Evolutionary conservation across 176 grass and related monocot species (phyloP).

Genomic region (Paspalum notatum): DNA sequence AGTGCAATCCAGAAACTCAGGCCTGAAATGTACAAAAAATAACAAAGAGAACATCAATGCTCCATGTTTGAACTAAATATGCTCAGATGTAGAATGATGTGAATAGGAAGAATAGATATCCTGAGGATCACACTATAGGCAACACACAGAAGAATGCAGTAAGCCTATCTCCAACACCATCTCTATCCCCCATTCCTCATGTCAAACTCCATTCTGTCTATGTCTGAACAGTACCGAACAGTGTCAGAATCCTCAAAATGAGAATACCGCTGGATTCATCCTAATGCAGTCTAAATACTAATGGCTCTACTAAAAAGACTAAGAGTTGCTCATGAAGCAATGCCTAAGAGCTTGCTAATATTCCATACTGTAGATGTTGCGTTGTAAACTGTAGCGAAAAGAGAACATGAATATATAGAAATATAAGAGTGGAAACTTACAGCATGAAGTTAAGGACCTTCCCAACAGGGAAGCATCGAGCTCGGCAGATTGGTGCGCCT

Average conservation of each 20-base stretch:
- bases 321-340: not conserved
- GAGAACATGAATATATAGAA: not conserved
- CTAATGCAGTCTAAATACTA: slow-evolving; percentile 15
- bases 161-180: too few species aligned
- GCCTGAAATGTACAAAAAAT: slow-evolving; percentile 63
- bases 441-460: slow-evolving; percentile 93
- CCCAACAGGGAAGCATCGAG: slow-evolving; percentile 94
- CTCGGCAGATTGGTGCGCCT: slow-evolving; percentile 77
- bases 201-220: too few species aligned
- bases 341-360: slow-evolving; percentile 10
- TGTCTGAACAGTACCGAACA: too few species aligned
- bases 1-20: slow-evolving; percentile 77
- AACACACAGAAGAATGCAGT: slow-evolving; percentile 6
- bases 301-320: slow-evolving; percentile 18
- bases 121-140: not conserved
- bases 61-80: not conserved
- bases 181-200: too few species aligned
- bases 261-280: too few species aligned
- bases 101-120: not conserved
- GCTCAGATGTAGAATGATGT: not conserved
- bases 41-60: slow-evolving; percentile 20
- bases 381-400: slow-evolving; percentile 5
- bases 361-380: slow-evolving; percentile 14
- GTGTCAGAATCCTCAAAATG: too few species aligned
- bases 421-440: slow-evolving; percentile 67